A percentile compares a stretch with the other conserved stretches of the same genome.
These are phyloP conservation scores for Pseudocercospora fuligena DNA, from an alignment of 2,329 filamentous ascomycete species.

Conservation along the genomic window DNA sequence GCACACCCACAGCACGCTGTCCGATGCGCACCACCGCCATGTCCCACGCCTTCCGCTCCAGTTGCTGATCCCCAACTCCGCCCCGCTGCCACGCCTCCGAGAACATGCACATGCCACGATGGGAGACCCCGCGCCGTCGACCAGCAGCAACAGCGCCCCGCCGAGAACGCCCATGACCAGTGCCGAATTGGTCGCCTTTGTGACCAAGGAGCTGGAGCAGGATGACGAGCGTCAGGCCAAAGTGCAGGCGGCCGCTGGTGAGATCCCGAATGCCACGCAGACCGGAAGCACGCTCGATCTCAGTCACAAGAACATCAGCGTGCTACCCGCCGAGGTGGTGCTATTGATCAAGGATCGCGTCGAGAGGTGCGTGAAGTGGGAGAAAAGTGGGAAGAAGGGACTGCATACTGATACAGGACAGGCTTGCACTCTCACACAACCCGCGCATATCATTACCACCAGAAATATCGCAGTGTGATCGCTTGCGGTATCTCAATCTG, in stretches of 20 bases:
- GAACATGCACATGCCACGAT: slow-evolving; percentile 34
- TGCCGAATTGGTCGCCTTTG: slow-evolving; percentile 37
- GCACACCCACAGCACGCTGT: neutral
- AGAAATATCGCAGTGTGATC: slow-evolving; percentile 75
- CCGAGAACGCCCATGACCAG: slow-evolving; percentile 33
- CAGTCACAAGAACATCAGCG: slow-evolving; percentile 74
- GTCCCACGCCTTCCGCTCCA: neutral
- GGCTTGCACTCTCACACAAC: slow-evolving; percentile 82
- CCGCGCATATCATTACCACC: slow-evolving; percentile 70
- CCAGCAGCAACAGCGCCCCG: slow-evolving; percentile 20
- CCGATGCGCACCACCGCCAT: neutral
- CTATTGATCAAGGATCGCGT: slow-evolving; percentile 75
- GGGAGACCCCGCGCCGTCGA: slow-evolving; percentile 31
- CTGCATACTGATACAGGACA: slow-evolving; percentile 45
- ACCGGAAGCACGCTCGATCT: slow-evolving; percentile 77
- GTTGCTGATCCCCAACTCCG: slow-evolving; percentile 8
- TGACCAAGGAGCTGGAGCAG: slow-evolving; percentile 39
- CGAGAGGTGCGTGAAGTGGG: slow-evolving; percentile 61
- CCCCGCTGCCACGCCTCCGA: slow-evolving; percentile 5
- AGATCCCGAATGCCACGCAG: slow-evolving; percentile 36
- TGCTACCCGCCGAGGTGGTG: slow-evolving; percentile 73
- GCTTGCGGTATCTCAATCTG: slow-evolving; percentile 79
- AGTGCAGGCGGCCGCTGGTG: slow-evolving; percentile 31
- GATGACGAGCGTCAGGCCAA: slow-evolving; percentile 41
- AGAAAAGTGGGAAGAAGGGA: neutral